Conservation (phyloP, 2,329 filamentous ascomycete species). For the Colletotrichum euphorbiae region DNA sequence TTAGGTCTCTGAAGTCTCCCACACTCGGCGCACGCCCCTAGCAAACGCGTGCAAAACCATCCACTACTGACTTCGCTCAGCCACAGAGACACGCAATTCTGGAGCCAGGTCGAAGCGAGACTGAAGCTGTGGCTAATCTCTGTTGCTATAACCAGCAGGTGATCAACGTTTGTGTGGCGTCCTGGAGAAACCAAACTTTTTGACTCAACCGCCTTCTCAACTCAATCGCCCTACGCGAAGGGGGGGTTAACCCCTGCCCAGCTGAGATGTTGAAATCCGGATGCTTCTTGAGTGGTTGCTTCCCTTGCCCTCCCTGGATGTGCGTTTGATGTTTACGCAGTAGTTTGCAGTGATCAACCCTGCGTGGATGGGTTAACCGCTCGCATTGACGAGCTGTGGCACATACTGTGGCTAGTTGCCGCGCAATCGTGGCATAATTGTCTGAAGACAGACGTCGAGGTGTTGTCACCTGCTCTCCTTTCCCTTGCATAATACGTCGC, state of each 20-base stretch:
- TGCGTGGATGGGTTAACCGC: constrained; percentile 7
- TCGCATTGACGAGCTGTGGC: constrained; percentile 22
- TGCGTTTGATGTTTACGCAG: neutral
- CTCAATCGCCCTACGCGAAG: constrained; percentile 12
- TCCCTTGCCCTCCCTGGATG: constrained; percentile 31
- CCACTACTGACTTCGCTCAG: constrained; percentile 13
- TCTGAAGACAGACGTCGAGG: constrained; percentile 1
- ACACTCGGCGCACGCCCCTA: constrained; percentile 10
- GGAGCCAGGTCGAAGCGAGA: neutral
- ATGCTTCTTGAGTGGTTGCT: constrained; percentile 15
- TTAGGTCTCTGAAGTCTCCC: constrained; percentile 15
- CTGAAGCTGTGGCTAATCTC: constrained; percentile 20
- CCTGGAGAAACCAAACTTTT: constrained; percentile 11
- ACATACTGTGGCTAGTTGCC: constrained; percentile 33
- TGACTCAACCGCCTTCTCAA: constrained; percentile 8
- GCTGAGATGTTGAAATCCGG: constrained; percentile 22
- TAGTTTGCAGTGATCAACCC: constrained; percentile 21
- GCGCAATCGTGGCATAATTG: constrained; percentile 15
- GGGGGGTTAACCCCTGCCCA: constrained; percentile 26
- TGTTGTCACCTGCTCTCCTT: constrained; percentile 8
- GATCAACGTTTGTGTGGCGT: constrained; percentile 29
- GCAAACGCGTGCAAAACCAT: neutral
- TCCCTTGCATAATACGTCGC: constrained; percentile 18
- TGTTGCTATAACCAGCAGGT: constrained; percentile 12
- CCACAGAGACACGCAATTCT: constrained; percentile 29